Percentiles rank a stretch among this genome's conserved stretches.
Conservation (phyloP, 1,284 basidiomycete species). For the Hemileia vastatrix region DNA sequence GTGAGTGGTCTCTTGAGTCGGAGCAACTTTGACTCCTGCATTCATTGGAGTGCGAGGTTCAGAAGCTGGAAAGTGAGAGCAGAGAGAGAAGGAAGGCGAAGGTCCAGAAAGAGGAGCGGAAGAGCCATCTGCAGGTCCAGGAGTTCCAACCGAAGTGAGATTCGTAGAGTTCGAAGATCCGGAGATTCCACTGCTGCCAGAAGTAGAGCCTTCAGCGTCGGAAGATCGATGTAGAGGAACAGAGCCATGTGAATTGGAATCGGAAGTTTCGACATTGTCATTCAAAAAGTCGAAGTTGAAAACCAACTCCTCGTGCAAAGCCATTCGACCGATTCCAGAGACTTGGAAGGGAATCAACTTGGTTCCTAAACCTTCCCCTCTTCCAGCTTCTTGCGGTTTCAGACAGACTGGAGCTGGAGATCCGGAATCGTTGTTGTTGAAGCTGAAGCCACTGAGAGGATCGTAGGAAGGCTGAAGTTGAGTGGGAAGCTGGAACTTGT, state of each 20-base stretch:
- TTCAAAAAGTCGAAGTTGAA: not conserved
- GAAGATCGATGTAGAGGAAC: conserved; percentile 3
- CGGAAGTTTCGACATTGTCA: not conserved
- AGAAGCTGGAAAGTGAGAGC: conserved; percentile 31
- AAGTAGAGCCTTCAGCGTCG: conserved; percentile 29
- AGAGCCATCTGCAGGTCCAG: conserved; percentile 10
- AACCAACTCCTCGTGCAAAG: conserved; percentile 28
- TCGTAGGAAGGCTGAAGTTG: not conserved
- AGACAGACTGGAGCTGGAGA: not conserved
- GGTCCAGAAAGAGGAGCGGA: conserved; percentile 19
- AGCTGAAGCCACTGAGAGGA: not conserved
- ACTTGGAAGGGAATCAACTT: conserved; percentile 31
- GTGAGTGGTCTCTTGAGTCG: not conserved
- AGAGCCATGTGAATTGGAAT: not conserved
- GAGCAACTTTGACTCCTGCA: conserved; percentile 23
- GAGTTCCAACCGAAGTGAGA: conserved; percentile 29
- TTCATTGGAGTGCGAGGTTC: conserved; percentile 27
- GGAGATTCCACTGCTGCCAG: conserved; percentile 20
- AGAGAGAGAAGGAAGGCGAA: conserved; percentile 31
- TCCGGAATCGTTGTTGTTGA: not conserved
- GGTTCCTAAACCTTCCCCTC: not conserved
- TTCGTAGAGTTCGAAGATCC: conserved; percentile 14
- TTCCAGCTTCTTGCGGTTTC: not conserved
- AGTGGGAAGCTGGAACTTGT: not conserved
- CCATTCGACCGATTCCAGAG: conserved; percentile 28